Evolutionary conservation across 139 green algal genomes (phyloP).

Genomic region (Chlorella sorokiniana): DNA sequence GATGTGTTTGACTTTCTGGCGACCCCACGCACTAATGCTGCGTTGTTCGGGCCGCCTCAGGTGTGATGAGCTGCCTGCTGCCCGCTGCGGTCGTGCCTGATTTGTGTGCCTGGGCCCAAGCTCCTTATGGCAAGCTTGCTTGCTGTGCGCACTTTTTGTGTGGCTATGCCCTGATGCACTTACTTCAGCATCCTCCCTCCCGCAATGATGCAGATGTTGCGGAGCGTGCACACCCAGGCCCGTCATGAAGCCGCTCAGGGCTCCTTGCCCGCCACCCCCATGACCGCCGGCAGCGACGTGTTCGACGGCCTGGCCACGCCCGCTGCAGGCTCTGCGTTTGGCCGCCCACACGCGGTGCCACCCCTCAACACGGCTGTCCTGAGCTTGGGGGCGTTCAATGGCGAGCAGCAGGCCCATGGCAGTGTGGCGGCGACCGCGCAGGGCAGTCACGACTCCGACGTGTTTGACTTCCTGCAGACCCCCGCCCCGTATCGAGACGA

Average conservation of each 20-base stretch:
- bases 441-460: neutral
- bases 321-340: neutral
- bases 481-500: neutral
- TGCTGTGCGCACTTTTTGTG: neutral
- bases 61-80: neutral
- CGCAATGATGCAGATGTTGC: neutral
- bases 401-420: too few relatives aligned
- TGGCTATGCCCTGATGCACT: neutral
- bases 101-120: neutral
- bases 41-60: constrained; percentile 11
- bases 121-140: neutral
- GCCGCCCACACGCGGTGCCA: neutral
- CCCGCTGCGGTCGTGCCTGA: neutral
- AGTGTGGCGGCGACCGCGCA: neutral
- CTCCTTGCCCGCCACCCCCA: constrained; percentile 13
- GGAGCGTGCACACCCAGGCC: neutral
- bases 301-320: constrained; percentile 20
- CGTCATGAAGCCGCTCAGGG: neutral
- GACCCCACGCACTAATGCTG: neutral
- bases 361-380: neutral
- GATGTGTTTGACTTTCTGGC: constrained; percentile 11
- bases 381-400: too few relatives aligned
- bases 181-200: neutral
- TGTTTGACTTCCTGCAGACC: constrained; percentile 23
- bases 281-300: constrained; percentile 14